Conservation (phyloP, 2,329 filamentous ascomycete species). For the Aspergillus sclerotialis region DNA sequence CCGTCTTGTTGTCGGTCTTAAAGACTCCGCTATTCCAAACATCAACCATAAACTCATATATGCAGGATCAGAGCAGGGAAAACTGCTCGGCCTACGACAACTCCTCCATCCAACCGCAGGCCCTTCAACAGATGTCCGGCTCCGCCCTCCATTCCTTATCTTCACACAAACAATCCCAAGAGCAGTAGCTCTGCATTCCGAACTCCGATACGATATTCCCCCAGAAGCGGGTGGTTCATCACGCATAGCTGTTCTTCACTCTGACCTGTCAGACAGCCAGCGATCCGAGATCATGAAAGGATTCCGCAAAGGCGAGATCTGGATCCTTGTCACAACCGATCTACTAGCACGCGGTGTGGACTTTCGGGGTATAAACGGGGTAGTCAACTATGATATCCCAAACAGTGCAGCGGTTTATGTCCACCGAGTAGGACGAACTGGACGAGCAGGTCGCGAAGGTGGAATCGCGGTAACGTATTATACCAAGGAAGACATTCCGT, state of each 20-base stretch:
- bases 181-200: conserved; percentile 77
- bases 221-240: conserved; percentile 75
- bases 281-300: conserved; percentile 77
- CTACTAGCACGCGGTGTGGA: conserved; percentile 87
- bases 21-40: conserved; percentile 91
- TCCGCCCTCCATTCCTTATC: conserved; percentile 85
- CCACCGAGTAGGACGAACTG: conserved; percentile 86
- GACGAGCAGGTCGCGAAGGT: conserved; percentile 76
- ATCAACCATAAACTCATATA: conserved; percentile 85
- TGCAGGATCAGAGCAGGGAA: conserved; percentile 86
- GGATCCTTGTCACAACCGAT: conserved; percentile 95
- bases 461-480: conserved; percentile 91
- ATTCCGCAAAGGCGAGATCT: conserved; percentile 87
- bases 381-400: conserved; percentile 96
- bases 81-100: conserved; percentile 83
- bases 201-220: conserved; percentile 91
- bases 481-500: conserved; percentile 88
- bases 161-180: conserved; percentile 95
- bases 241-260: conserved; percentile 84
- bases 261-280: conserved; percentile 68
- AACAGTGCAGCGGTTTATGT: conserved; percentile 86
- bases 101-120: conserved; percentile 69
- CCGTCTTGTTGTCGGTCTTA: conserved; percentile 87
- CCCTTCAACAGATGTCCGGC: conserved; percentile 36
- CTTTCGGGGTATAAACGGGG: conserved; percentile 89